phyloP scores from a whole-genome alignment of 192 early-diverging fungal species.

The Coemansia biformis region DNA sequence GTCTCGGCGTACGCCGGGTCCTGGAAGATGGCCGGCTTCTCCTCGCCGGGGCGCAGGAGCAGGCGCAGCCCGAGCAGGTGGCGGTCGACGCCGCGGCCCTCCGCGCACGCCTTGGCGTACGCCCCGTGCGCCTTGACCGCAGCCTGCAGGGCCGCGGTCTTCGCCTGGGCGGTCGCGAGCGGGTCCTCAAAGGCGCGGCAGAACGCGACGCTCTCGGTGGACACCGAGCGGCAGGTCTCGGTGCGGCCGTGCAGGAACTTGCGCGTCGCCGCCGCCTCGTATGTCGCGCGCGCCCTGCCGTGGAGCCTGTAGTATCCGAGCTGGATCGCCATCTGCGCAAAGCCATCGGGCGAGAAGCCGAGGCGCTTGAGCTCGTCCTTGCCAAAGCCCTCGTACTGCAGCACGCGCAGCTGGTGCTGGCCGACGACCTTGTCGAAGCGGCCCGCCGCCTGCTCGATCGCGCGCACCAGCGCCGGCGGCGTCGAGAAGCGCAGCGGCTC shows the following conservation, averaged over 20 bases:
- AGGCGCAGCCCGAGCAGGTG: constrained; percentile 86
- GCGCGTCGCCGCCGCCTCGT: constrained; percentile 88
- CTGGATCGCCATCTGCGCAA: constrained; percentile 91
- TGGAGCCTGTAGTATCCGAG: constrained; percentile 93
- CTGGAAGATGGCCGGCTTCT: constrained; percentile 76
- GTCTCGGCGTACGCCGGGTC: constrained; percentile 79
- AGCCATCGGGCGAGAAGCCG: constrained; percentile 72
- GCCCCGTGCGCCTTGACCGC: constrained; percentile 71
- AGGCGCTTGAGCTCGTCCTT: constrained; percentile 91
- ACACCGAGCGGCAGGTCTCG: constrained; percentile 83
- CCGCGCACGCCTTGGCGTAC: constrained; percentile 75
- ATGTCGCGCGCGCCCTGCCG: constrained; percentile 72
- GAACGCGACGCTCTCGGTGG: constrained; percentile 69
- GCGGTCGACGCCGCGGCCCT: constrained; percentile 86
- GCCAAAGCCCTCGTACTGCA: constrained; percentile 83
- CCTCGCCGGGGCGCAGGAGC: constrained; percentile 65
- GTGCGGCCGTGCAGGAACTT: constrained; percentile 93
- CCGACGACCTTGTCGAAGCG: constrained; percentile 76
- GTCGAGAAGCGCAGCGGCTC: constrained; percentile 68
- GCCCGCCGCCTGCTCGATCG: constrained; percentile 61
- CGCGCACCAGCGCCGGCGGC: constrained; percentile 54
- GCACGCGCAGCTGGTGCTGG: constrained; percentile 77
- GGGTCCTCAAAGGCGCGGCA: constrained; percentile 82
- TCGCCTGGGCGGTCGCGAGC: constrained; percentile 38
- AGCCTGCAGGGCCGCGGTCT: constrained; percentile 63